Conservation (phyloP, 2,329 filamentous ascomycete genomes). For the Xylariaceae sp. region DNA sequence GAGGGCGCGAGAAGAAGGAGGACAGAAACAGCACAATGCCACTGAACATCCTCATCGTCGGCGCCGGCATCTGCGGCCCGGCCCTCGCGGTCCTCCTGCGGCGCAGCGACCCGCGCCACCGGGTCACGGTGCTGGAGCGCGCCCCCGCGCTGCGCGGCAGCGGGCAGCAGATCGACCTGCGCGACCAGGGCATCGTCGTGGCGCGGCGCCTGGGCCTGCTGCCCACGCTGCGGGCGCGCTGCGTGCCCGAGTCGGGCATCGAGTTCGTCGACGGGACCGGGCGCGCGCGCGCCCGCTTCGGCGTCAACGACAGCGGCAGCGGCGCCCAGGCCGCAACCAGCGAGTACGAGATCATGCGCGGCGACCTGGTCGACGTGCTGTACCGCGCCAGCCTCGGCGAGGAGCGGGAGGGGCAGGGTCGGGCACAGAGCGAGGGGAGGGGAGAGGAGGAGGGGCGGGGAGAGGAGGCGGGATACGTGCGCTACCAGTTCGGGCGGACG, state of each 20-base stretch:
- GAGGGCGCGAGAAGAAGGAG: too few relatives aligned
- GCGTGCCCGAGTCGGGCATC: slow-evolving; percentile 41
- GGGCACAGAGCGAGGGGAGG: slow-evolving; percentile 3
- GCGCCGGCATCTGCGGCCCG: slow-evolving; percentile 38
- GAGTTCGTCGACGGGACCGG: slow-evolving; percentile 35
- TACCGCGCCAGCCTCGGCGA: slow-evolving; percentile 27
- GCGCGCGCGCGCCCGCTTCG: slow-evolving; percentile 30
- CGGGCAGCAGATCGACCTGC: slow-evolving; percentile 40
- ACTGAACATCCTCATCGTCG: slow-evolving; percentile 40
- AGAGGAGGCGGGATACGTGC: slow-evolving; percentile 18
- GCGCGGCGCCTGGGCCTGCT: slow-evolving; percentile 33
- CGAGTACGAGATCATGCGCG: slow-evolving; percentile 55
- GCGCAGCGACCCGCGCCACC: slow-evolving; percentile 25
- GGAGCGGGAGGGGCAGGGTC: neutral
- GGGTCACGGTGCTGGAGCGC: slow-evolving; percentile 38
- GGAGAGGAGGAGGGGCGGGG: slow-evolving; percentile 17
- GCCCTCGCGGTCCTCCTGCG: slow-evolving; percentile 35
- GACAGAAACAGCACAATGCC: slow-evolving; percentile 9
- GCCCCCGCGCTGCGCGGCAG: slow-evolving; percentile 26
- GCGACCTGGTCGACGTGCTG: slow-evolving; percentile 44
- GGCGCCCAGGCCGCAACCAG: slow-evolving; percentile 39
- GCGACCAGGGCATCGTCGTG: slow-evolving; percentile 32
- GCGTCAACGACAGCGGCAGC: slow-evolving; percentile 31
- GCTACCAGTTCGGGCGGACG: slow-evolving; percentile 25
- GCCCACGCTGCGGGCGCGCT: slow-evolving; percentile 25